A percentile compares a stretch with the other conserved stretches of the same genome.
These are phyloP conservation scores for Chiua sp. DNA, from an alignment of 1,284 basidiomycete species.

Conservation along the genomic window DNA sequence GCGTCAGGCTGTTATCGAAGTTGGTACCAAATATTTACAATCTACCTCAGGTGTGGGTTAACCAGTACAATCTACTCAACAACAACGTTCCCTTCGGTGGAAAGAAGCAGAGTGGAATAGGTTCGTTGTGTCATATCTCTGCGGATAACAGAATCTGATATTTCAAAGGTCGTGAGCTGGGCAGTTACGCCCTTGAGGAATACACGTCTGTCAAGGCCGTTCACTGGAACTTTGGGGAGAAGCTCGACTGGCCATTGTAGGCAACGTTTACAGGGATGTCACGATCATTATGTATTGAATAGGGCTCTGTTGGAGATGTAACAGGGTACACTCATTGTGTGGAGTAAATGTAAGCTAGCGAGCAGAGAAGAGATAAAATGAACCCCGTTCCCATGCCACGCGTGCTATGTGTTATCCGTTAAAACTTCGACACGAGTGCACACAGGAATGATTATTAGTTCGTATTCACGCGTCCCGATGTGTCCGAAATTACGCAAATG, in stretches of 20 bases:
- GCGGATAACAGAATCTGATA: slow-evolving; percentile 21
- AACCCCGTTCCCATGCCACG: slow-evolving; percentile 14
- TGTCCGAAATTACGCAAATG: slow-evolving; percentile 28
- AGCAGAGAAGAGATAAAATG: slow-evolving; percentile 15
- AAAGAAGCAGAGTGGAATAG: slow-evolving; percentile 84
- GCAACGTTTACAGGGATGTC: neutral
- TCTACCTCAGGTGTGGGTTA: slow-evolving; percentile 77
- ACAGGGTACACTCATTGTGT: neutral
- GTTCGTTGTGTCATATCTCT: slow-evolving; percentile 37
- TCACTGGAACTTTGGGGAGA: slow-evolving; percentile 88
- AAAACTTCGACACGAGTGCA: slow-evolving; percentile 3
- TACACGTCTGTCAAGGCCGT: slow-evolving; percentile 88
- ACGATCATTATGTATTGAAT: neutral
- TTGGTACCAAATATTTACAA: slow-evolving; percentile 11
- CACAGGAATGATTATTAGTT: slow-evolving; percentile 21
- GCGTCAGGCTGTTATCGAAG: slow-evolving; percentile 31
- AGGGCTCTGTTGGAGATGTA: no score
- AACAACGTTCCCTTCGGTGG: slow-evolving; percentile 94
- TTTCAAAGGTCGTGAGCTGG: slow-evolving; percentile 79
- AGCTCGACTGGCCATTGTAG: slow-evolving; percentile 79
- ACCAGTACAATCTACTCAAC: slow-evolving; percentile 82
- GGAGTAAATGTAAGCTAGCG: slow-evolving; percentile 25
- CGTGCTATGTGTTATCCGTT: slow-evolving; percentile 4
- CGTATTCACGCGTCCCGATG: neutral
- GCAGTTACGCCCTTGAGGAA: slow-evolving; percentile 84